Evolutionary conservation across 805 yeast genomes (phyloP), one percentile per base, ranked within the genome.

Genomic region (Cyberlindnera maclurae): DNA sequence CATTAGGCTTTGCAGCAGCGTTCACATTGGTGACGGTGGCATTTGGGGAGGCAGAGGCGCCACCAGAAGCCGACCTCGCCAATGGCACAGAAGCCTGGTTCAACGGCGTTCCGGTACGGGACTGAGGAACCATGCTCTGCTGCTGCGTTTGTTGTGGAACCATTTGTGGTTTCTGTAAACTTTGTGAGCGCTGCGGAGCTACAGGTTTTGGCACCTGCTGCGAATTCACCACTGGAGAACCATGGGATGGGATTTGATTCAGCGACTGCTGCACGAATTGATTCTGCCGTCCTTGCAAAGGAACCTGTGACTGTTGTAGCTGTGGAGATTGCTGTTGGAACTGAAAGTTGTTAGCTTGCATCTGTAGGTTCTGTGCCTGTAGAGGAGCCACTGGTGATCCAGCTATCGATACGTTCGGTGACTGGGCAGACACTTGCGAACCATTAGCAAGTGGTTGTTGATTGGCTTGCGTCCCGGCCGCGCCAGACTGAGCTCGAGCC

Each of bases 1-100:
- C 55, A 41, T 51, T 56, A 12, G 68, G 66, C 36, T 49, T 51
- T 3, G 77, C 76, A 16, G 73, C 71, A 15, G 77, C 77, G 49
- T 69, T 70, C 6, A 67, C 77, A 29, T 63, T 55, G 2, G 75
- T 70, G 1, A 68, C 65, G 22, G 74, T 68, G 10, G 69, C 51
- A 30, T 50, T 53, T 41, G 57, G 58, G 9, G 64, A 53, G 3
- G 55, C 47, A 4, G 63, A 51, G 3, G 44, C 12, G 16, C 31
- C 36, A n/a, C 45, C 49, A 11, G 44, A 16, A 3, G 43, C 36
- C 26, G 44, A 33, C 29, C 46, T 29, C 41, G 45, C 35, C 16
- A 32, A 8, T 9, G 31, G 15, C 26, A 36, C 30, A 29, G 29
- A 24, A 26, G 34, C 27, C 31, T 45, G 39, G 27, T 44, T 51